Conservation (phyloP, 2,329 filamentous ascomycete species). For the Aschersonia sp. region DNA sequence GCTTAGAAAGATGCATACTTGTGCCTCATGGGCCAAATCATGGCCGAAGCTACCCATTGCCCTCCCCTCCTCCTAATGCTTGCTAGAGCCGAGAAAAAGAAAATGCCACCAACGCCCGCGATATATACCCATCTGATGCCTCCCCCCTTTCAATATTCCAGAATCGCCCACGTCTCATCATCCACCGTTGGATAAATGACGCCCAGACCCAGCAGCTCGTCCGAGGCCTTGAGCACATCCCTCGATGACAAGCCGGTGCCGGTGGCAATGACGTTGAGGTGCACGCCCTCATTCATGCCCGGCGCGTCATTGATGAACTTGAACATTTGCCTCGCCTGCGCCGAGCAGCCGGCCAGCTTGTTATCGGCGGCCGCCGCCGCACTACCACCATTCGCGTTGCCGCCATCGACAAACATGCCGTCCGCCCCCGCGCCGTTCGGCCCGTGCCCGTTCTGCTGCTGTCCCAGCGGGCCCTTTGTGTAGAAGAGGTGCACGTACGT, state of each 20-base stretch:
- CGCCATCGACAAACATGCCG: constrained; percentile 42
- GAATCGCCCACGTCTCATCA: constrained; percentile 78
- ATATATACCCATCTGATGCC: too few relatives aligned
- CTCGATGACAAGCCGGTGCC: constrained; percentile 48
- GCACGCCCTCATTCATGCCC: constrained; percentile 68
- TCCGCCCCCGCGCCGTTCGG: constrained; percentile 18
- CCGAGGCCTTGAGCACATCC: constrained; percentile 63
- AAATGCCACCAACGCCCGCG: not conserved
- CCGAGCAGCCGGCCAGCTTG: constrained; percentile 34
- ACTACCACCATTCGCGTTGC: constrained; percentile 18
- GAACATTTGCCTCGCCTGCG: constrained; percentile 55
- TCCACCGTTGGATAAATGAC: constrained; percentile 84
- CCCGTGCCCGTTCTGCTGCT: constrained; percentile 21
- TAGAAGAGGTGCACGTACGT: constrained; percentile 79
- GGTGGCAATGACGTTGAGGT: constrained; percentile 62
- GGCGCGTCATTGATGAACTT: constrained; percentile 50
- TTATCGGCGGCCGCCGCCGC: not conserved
- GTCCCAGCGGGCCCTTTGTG: constrained; percentile 49
- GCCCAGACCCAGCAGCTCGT: constrained; percentile 62
- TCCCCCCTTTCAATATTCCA: constrained; percentile 33
- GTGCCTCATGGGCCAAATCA: too few relatives aligned
- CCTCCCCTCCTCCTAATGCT: too few relatives aligned
- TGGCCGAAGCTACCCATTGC: too few relatives aligned
- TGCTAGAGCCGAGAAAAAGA: not conserved
- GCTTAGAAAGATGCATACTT: too few relatives aligned